Percentiles rank a stretch among this genome's conserved stretches.
Evolutionary conservation across 805 yeast species (phyloP).

Genomic region (Candida easanensis): DNA sequence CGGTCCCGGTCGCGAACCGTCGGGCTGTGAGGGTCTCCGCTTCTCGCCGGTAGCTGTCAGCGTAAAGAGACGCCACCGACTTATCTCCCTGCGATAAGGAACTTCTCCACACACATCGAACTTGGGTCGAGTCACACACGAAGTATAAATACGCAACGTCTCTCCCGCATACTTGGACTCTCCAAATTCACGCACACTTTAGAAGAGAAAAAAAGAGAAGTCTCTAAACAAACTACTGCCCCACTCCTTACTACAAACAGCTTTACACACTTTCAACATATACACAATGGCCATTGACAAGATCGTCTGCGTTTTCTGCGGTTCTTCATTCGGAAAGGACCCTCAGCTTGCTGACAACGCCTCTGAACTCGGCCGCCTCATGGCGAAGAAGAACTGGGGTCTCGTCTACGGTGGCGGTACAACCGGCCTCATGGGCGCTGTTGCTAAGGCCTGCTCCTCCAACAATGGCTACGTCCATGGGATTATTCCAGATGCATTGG

Average conservation of each 20-base stretch:
- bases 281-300: constrained; percentile 15
- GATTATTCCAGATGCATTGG: constrained; percentile 80
- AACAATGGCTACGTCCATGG: constrained; percentile 75
- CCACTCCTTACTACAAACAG: too few relatives aligned
- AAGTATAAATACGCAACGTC: too few relatives aligned
- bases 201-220: too few relatives aligned
- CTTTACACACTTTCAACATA: not conserved
- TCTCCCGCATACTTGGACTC: too few relatives aligned
- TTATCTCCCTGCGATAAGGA: not conserved
- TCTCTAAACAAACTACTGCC: too few relatives aligned
- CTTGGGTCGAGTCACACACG: not conserved
- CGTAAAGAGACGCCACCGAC: not conserved
- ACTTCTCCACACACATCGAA: not conserved
- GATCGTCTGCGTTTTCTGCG: constrained; percentile 81
- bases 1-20: not conserved
- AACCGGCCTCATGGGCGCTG: constrained; percentile 77
- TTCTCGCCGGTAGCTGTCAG: not conserved
- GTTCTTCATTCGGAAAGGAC: constrained; percentile 70
- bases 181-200: too few relatives aligned
- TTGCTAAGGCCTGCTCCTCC: constrained; percentile 52
- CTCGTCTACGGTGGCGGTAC: constrained; percentile 90
- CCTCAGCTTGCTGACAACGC: constrained; percentile 52
- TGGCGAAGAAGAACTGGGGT: constrained; percentile 65
- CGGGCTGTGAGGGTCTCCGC: not conserved
- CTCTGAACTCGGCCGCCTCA: constrained; percentile 50